Conservation (phyloP, 2,329 filamentous ascomycete species). For the Mycosphaerella sp. region DNA sequence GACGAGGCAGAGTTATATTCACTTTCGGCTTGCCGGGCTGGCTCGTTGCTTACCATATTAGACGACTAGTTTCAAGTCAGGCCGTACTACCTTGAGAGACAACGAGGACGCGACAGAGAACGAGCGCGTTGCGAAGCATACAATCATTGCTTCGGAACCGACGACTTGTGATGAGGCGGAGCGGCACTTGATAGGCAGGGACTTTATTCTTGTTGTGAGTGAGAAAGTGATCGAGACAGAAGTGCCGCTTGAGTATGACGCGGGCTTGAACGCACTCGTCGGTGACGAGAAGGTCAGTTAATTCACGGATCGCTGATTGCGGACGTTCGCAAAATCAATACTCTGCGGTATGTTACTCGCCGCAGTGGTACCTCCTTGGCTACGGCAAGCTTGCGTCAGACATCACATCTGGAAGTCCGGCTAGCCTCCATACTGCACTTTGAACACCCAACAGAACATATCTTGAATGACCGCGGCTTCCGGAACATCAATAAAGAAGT, state of each 20-base stretch:
- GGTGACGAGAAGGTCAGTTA: not conserved
- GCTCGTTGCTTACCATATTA: no score
- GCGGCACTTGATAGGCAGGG: slow-evolving; percentile 47
- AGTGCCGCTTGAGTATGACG: slow-evolving; percentile 35
- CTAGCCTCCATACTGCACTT: slow-evolving; percentile 28
- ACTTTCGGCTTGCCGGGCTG: no score
- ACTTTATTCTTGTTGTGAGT: slow-evolving; percentile 27
- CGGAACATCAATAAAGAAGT: slow-evolving; percentile 32
- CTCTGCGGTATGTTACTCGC: not conserved
- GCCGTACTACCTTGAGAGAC: slow-evolving; percentile 40
- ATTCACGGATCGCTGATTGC: not conserved
- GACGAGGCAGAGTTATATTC: no score
- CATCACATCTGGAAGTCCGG: not conserved
- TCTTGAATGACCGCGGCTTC: slow-evolving; percentile 34
- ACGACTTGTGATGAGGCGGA: slow-evolving; percentile 48
- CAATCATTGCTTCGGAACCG: slow-evolving; percentile 50
- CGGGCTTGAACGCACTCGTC: slow-evolving; percentile 34
- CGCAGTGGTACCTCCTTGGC: no score
- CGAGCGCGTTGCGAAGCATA: no score
- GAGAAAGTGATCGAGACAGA: slow-evolving; percentile 34
- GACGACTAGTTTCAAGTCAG: slow-evolving; percentile 26
- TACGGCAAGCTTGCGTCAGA: not conserved
- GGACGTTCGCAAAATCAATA: not conserved
- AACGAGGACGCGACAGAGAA: slow-evolving; percentile 32
- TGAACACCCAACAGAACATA: slow-evolving; percentile 41